Percentiles rank a stretch among this genome's conserved stretches.
Evolutionary conservation across 2,329 filamentous ascomycete genomes (phyloP).

Genomic region (Exserohilum rostratum): DNA sequence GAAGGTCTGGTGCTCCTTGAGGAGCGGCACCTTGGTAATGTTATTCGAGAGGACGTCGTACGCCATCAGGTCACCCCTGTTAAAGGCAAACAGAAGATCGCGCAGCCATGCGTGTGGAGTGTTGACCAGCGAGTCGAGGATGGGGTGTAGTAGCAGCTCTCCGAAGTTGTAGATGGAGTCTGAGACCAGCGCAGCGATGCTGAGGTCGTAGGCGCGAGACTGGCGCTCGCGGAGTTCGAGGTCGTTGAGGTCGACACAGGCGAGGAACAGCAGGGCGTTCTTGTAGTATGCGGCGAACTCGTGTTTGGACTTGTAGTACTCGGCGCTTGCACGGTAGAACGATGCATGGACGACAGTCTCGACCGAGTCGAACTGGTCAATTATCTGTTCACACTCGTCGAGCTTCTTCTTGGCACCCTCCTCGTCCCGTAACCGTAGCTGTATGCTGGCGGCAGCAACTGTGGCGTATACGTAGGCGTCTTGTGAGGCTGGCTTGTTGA

Average conservation of each 20-base stretch:
- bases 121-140: constrained; percentile 81
- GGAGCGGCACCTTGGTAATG: constrained; percentile 78
- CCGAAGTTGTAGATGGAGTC: constrained; percentile 99
- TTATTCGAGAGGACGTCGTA: constrained; percentile 84
- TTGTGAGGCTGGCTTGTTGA: constrained; percentile 90
- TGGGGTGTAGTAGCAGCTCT: constrained; percentile 95
- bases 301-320: constrained; percentile 89
- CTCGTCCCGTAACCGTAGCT: constrained; percentile 78
- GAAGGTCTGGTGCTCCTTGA: constrained; percentile 79
- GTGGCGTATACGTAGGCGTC: constrained; percentile 95
- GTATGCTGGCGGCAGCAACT: constrained; percentile 85
- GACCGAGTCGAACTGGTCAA: constrained; percentile 92
- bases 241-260: constrained; percentile 84
- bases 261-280: constrained; percentile 95
- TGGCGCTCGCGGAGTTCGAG: constrained; percentile 77
- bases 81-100: constrained; percentile 96
- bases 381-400: constrained; percentile 82
- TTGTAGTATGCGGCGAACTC: constrained; percentile 98
- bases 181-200: constrained; percentile 88
- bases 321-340: constrained; percentile 94
- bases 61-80: constrained; percentile 86
- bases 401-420: constrained; percentile 86
- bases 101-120: constrained; percentile 85
- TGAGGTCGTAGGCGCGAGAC: constrained; percentile 87
- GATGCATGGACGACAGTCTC: constrained; percentile 94